phyloP scores from a whole-genome alignment of 345 rosid genomes.

The Ceriops tagal region DNA sequence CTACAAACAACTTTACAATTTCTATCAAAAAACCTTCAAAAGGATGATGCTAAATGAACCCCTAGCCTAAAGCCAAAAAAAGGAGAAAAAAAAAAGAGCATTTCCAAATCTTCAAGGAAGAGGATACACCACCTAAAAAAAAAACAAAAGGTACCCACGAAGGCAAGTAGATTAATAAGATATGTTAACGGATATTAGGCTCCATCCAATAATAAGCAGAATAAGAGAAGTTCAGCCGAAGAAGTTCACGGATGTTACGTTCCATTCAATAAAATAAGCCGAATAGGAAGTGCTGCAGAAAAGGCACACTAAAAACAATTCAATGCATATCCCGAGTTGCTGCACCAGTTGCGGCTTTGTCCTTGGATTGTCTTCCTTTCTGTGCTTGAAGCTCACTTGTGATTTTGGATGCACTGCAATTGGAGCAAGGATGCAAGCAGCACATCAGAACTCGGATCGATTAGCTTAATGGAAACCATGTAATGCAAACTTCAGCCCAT shows the following conservation, averaged over 20 bases:
- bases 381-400: background rate
- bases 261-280: background rate
- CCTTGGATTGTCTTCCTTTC: background rate
- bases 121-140: too few relatives aligned
- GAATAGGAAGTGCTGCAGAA: background rate
- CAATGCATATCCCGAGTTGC: too few relatives aligned
- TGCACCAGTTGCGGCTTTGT: background rate
- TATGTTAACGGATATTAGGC: background rate
- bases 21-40: background rate
- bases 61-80: background rate
- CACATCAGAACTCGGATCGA: background rate
- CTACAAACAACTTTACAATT: background rate
- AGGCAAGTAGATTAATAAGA: background rate
- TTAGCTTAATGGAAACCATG: too few relatives aligned
- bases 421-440: background rate
- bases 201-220: background rate
- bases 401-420: background rate
- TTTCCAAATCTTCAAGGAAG: background rate
- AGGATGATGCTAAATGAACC: background rate
- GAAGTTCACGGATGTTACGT: background rate
- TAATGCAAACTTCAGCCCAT: background rate
- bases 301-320: background rate
- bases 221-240: background rate
- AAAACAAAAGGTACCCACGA: background rate
- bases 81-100: too few relatives aligned